Conservation (phyloP, 495 filamentous ascomycete species). For the Aspergillus saccharolyticus region DNA sequence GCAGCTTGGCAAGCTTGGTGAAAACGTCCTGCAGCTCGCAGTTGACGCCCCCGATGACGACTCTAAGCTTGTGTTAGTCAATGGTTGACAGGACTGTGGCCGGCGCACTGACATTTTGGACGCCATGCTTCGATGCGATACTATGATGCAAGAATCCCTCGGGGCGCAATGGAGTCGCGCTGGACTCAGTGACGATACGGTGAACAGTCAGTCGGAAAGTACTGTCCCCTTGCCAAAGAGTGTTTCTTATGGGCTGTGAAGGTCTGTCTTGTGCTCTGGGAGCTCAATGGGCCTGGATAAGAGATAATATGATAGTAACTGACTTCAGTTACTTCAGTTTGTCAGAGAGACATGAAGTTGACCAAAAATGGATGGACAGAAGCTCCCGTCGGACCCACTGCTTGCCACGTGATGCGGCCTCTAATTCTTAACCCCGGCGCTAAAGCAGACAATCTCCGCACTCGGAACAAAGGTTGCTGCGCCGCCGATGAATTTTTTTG, state of each 20-base stretch:
- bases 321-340: too few species aligned
- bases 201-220: not conserved
- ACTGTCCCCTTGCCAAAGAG: too few species aligned
- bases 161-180: slow-evolving; percentile 6
- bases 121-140: slow-evolving; percentile 28
- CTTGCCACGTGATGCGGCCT: slow-evolving; percentile 25
- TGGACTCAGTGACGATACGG: slow-evolving; percentile 1
- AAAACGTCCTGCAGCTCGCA: slow-evolving; percentile 70
- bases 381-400: slow-evolving; percentile 37
- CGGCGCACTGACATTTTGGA: slow-evolving; percentile 61
- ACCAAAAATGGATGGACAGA: slow-evolving; percentile 17
- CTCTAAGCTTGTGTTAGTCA: slow-evolving; percentile 6
- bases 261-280: too few species aligned
- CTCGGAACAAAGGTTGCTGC: slow-evolving; percentile 34
- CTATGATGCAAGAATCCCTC: slow-evolving; percentile 14
- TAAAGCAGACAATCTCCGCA: slow-evolving; percentile 21
- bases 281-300: too few species aligned
- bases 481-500: slow-evolving; percentile 45
- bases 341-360: too few species aligned
- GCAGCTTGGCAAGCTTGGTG: slow-evolving; percentile 68
- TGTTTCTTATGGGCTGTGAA: too few species aligned
- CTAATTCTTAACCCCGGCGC: slow-evolving; percentile 11
- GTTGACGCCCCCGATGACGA: slow-evolving; percentile 75
- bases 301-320: too few species aligned
- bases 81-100: not conserved